phyloP scores from a whole-genome alignment of 495 filamentous ascomycete genomes.

The Diplogelasinospora grovesii region DNA sequence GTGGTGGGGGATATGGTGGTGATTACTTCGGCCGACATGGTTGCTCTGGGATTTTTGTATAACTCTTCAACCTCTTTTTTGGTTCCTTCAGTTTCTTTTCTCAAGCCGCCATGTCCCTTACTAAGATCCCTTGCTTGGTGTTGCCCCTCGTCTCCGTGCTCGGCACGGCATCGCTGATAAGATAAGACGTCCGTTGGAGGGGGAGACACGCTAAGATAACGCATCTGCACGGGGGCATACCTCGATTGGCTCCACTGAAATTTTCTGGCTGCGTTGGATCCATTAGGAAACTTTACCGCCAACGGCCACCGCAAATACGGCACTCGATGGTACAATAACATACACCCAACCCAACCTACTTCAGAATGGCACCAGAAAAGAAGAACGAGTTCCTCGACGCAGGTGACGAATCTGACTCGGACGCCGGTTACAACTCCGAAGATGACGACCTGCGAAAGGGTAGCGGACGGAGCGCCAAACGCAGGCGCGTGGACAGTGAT shows the following conservation, averaged over 20 bases:
- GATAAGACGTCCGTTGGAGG: conserved; percentile 12
- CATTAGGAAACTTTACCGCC: too few species aligned
- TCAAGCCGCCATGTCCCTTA: too few species aligned
- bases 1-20: conserved; percentile 87
- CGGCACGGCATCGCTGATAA: conserved; percentile 6
- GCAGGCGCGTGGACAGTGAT: conserved; percentile 50
- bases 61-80: too few species aligned
- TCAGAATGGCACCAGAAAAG: conserved; percentile 58
- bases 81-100: too few species aligned
- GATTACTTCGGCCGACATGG: conserved; percentile 73
- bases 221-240: too few species aligned
- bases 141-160: conserved; percentile 7
- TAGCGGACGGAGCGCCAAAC: conserved; percentile 55
- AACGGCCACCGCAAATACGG: too few species aligned
- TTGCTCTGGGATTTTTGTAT: conserved; percentile 15
- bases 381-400: conserved; percentile 71
- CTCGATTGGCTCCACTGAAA: too few species aligned
- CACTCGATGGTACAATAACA: too few species aligned
- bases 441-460: conserved; percentile 61
- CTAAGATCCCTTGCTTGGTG: not conserved
- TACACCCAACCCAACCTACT: not conserved
- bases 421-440: conserved; percentile 66
- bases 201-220: not conserved
- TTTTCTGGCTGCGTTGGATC: too few species aligned
- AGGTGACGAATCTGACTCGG: conserved; percentile 60